Base-by-base conservation (phyloP, 768 basidiomycete species). In the Mycena rosella region DNA sequence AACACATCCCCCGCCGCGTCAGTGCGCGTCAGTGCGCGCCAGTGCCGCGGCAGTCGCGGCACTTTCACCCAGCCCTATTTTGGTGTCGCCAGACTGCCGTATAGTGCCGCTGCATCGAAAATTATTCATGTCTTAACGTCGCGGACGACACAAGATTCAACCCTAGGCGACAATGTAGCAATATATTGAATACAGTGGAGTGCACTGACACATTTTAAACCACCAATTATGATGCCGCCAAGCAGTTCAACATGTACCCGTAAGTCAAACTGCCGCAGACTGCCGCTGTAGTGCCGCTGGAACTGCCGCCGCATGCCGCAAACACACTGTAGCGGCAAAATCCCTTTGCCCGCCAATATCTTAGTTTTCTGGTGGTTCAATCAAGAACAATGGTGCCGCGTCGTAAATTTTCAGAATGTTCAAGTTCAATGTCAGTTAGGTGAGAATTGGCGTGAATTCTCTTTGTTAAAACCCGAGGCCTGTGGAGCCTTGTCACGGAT, bases 401-500 rank as follows among this genome's bases (percentile, higher is more conserved):
- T 55, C 54, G 54, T 55, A 55, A 55, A 55, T 40, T 55, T 55
- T 40, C 54, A 55, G 54, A 55, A 55, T 36, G 36, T 38, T 55
- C 36, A 55, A 55, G n/a, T n/a, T n/a, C n/a, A n/a, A n/a, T 55
- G 34, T 55, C 54, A 55, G 54, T 55, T 55, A 40, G 54, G 36
- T 55, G 53, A 54, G 53, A 38, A 54, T 54, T 54, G 32, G 34
- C 53, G 53, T 54, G 53, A 54, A 54, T 54, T 54, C 53, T 54
- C 53, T 54, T 54, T 54, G 53, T 32, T 54, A 56, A 56, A 56
- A 56, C 55, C 38, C 55, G 55, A 56, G 55, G 55, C 40, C 55
- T 56, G 55, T 56, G 55, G 55, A 56, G 55, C 55, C 55, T 56
- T 56, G 55, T 56, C 55, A 56, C 55, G 55, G 38, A 54, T 55